phyloP scores from a whole-genome alignment of 1,139 yeast genomes.

The Pichia sp. region DNA sequence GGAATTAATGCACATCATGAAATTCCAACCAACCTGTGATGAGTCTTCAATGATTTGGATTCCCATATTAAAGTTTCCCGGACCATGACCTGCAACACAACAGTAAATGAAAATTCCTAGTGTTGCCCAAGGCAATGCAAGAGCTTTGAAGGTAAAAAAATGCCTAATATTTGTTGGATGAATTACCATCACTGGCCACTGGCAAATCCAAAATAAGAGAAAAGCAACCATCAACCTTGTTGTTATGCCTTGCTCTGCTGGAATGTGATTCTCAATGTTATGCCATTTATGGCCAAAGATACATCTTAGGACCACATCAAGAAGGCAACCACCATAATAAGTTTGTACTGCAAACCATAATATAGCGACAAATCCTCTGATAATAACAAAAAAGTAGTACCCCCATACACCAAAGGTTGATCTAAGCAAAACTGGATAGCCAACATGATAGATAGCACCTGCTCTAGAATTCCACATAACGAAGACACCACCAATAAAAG shows the following conservation, averaged over 20 bases:
- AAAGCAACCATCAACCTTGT: slow-evolving; percentile 42
- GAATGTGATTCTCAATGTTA: slow-evolving; percentile 24
- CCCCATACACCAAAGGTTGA: slow-evolving; percentile 30
- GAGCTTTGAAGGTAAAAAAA: slow-evolving; percentile 36
- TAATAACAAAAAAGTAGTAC: slow-evolving; percentile 38
- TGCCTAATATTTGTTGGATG: slow-evolving; percentile 35
- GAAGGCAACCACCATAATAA: slow-evolving; percentile 29
- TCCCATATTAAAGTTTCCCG: slow-evolving; percentile 36
- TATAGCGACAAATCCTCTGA: slow-evolving; percentile 39
- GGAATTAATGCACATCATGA: slow-evolving; percentile 37
- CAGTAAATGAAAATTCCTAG: slow-evolving; percentile 36
- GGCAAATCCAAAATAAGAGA: slow-evolving; percentile 39
- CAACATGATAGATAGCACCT: slow-evolving; percentile 26
- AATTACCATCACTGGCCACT: slow-evolving; percentile 34
- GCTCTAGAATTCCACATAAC: slow-evolving; percentile 23
- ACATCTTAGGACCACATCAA: slow-evolving; percentile 34
- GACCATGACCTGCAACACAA: slow-evolving; percentile 33
- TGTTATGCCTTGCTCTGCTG: slow-evolving; percentile 35
- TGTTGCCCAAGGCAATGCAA: slow-evolving; percentile 40
- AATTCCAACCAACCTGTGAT: slow-evolving; percentile 39
- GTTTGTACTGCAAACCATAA: slow-evolving; percentile 37
- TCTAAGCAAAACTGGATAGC: slow-evolving; percentile 25
- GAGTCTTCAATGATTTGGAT: slow-evolving; percentile 31
- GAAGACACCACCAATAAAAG: slow-evolving; percentile 20
- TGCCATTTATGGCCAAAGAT: slow-evolving; percentile 23